phyloP scores from a whole-genome alignment of 345 rosid genomes.

The Syzygium jambos region DNA sequence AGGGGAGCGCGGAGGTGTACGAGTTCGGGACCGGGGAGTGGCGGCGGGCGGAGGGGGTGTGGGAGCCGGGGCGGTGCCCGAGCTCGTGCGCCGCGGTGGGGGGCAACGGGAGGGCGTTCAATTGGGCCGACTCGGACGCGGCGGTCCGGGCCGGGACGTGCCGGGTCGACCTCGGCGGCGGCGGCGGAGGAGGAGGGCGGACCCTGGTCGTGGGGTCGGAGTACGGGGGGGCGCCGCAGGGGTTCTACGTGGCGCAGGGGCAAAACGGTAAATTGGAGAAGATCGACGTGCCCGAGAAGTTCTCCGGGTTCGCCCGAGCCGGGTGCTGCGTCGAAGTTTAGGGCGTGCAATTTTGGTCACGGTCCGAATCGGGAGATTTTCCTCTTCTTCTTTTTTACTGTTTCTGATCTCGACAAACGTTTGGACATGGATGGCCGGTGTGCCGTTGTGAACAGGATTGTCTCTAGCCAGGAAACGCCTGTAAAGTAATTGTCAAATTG shows the following conservation, averaged over 20 bases:
- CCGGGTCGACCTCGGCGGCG: conserved; percentile 5
- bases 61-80: conserved; percentile 22
- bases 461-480: neutral
- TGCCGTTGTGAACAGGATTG: neutral
- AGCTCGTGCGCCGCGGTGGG: conserved; percentile 13
- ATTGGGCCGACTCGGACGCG: conserved; percentile 3
- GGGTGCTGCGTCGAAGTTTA: conserved; percentile 49
- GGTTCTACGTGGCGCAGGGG: conserved; percentile 11
- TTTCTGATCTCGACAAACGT: neutral
- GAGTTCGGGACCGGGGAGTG: conserved; percentile 17
- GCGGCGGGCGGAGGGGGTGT: conserved; percentile 23
- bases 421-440: neutral
- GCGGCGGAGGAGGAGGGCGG: neutral
- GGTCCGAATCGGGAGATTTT: neutral
- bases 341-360: neutral
- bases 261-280: conserved; percentile 19
- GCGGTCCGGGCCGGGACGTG: conserved; percentile 15
- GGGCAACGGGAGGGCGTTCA: neutral
- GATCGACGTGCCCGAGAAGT: conserved; percentile 23
- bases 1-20: conserved; percentile 23
- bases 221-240: conserved; percentile 31
- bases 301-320: conserved; percentile 38
- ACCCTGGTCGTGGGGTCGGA: conserved; percentile 19
- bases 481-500: neutral
- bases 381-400: neutral